Evolutionary conservation across 2,329 filamentous ascomycete species (phyloP).

Genomic region (Trichophaea hybrida): DNA sequence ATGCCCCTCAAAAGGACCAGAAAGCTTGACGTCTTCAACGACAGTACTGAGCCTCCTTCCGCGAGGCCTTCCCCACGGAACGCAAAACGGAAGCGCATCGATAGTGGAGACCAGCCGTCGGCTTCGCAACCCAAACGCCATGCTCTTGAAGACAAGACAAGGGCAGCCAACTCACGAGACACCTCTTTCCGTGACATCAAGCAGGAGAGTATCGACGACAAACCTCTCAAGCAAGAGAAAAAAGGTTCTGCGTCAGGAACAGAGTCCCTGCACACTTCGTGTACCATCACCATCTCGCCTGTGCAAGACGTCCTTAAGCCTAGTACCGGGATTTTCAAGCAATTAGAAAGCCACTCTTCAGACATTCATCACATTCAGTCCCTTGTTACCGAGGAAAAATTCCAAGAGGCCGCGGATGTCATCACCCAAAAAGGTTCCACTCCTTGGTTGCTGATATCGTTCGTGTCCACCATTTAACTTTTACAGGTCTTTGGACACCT

Average conservation of each 20-base stretch:
- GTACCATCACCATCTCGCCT: background rate
- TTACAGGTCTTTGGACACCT: conserved; percentile 14
- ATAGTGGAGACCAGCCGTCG: background rate
- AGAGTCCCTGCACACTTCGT: too few species aligned
- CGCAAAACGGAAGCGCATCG: background rate
- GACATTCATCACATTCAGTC: conserved; percentile 7
- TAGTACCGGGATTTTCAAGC: background rate
- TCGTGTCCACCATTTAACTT: background rate
- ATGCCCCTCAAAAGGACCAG: conserved; percentile 1
- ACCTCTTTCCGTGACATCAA: background rate
- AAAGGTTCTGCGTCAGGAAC: background rate
- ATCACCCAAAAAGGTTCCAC: conserved; percentile 12
- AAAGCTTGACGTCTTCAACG: background rate
- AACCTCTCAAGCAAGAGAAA: background rate
- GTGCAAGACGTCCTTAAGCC: background rate
- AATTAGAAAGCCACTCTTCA: background rate
- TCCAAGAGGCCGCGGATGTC: conserved; percentile 16
- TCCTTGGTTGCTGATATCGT: background rate
- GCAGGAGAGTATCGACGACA: background rate
- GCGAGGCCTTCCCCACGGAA: background rate
- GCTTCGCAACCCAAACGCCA: background rate
- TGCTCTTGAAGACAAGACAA: background rate
- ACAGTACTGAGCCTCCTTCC: background rate
- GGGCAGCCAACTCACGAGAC: background rate
- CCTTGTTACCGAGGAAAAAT: conserved; percentile 6